Percentiles rank a stretch among this genome's conserved stretches.
Evolutionary conservation across 805 yeast species (phyloP).

Genomic region (Yarrowia osloensis): DNA sequence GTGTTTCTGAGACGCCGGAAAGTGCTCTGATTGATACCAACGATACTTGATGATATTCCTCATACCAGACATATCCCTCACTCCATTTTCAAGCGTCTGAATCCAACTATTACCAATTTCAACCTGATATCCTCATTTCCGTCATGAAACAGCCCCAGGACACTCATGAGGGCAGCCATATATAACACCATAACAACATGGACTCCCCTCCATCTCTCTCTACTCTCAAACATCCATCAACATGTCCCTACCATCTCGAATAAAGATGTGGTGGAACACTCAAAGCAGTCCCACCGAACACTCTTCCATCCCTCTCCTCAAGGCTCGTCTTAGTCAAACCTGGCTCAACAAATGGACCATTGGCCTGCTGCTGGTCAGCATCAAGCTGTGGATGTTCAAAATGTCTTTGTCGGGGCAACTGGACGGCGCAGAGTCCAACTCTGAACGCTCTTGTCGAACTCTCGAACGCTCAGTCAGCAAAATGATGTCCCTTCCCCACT

Average conservation of each 20-base stretch:
- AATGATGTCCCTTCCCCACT: constrained; percentile 5
- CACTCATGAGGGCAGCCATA: neutral
- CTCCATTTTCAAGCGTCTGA: too few species aligned
- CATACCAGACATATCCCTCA: too few species aligned
- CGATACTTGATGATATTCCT: too few species aligned
- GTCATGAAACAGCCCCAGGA: neutral
- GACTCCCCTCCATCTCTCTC: too few species aligned
- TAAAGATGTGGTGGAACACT: neutral
- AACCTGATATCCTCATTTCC: neutral
- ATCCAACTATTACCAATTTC: neutral
- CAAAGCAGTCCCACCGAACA: constrained; percentile 3
- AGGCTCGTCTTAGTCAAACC: constrained; percentile 43
- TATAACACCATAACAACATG: neutral
- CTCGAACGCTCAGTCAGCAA: neutral
- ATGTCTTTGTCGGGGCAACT: constrained; percentile 50
- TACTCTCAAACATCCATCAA: too few species aligned
- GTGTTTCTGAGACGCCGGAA: too few species aligned
- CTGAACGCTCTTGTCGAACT: constrained; percentile 52
- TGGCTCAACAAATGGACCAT: constrained; percentile 64
- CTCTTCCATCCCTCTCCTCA: constrained; percentile 24
- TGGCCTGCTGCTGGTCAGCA: constrained; percentile 53
- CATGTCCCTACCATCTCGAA: neutral
- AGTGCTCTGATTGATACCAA: too few species aligned
- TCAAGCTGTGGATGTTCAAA: constrained; percentile 64
- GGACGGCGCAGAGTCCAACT: constrained; percentile 44